Percentiles rank a stretch among this genome's conserved stretches.
phyloP scores from a whole-genome alignment of 768 basidiomycete genomes.

The Tylopilus felleus region DNA sequence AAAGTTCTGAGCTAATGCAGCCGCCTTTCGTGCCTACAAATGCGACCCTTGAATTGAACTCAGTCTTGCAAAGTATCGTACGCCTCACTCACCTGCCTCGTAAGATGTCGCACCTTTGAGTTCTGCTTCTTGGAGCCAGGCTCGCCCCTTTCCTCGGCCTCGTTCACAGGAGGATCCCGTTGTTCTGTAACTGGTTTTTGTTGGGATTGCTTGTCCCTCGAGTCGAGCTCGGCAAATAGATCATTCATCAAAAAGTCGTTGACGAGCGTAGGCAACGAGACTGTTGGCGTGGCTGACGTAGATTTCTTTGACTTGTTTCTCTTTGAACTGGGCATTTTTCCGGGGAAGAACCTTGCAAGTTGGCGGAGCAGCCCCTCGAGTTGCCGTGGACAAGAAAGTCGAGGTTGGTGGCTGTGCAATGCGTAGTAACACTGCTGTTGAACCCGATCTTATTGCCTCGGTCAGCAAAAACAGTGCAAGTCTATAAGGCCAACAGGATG shows the following conservation, averaged over 20 bases:
- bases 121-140: conserved; percentile 44
- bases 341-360: background rate
- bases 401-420: conserved; percentile 15
- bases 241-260: conserved; percentile 68
- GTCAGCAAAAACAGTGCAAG: no score
- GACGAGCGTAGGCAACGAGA: conserved; percentile 24
- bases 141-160: conserved; percentile 16
- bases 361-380: background rate
- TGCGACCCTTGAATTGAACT: background rate
- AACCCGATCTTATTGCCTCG: no score
- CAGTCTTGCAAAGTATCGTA: background rate
- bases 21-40: conserved; percentile 67
- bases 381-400: no score
- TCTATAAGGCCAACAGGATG: no score
- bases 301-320: conserved; percentile 54
- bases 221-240: conserved; percentile 73
- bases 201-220: conserved; percentile 49
- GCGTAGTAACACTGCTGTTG: no score
- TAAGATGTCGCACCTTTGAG: conserved; percentile 62
- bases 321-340: conserved; percentile 37
- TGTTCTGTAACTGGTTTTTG: conserved; percentile 47
- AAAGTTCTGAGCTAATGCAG: conserved; percentile 52
- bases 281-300: conserved; percentile 25
- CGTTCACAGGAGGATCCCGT: conserved; percentile 34
- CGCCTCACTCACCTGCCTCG: conserved; percentile 59